Evolutionary conservation across 148 eudicot genomes (phyloP).

Genomic region (Heliamphora exappendiculata): DNA sequence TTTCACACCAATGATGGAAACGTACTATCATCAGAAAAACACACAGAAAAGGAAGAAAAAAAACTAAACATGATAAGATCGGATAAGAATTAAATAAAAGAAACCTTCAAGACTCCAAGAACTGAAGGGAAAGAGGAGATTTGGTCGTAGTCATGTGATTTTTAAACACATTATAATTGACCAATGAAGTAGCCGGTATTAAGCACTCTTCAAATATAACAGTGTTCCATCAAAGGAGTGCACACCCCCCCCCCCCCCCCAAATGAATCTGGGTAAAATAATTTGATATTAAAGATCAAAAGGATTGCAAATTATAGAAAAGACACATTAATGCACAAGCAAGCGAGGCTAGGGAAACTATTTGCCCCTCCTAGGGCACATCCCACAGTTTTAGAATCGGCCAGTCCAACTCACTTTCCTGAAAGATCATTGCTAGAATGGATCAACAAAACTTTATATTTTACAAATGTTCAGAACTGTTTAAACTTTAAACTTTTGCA

Average conservation of each 20-base stretch:
- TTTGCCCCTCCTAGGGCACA: conserved; percentile 99
- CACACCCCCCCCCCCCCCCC: background rate
- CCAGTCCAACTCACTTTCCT: conserved; percentile 50
- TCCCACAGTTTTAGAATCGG: conserved; percentile 78
- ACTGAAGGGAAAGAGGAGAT: background rate
- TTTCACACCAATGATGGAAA: background rate
- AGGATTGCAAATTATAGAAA: background rate
- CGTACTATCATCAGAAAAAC: background rate
- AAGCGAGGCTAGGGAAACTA: conserved; percentile 71
- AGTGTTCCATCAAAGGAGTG: background rate
- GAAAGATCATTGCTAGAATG: conserved; percentile 11
- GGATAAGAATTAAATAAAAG: background rate
- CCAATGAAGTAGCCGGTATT: background rate
- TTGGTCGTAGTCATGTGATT: background rate
- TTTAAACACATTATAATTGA: background rate
- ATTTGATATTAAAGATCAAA: background rate
- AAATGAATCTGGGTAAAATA: background rate
- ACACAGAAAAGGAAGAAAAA: background rate
- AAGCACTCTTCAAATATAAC: background rate
- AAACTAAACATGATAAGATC: background rate
- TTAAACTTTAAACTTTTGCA: background rate
- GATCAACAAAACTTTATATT: background rate
- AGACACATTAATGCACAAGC: conserved; percentile 92
- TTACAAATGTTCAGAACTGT: background rate
- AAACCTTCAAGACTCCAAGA: background rate